These are phyloP conservation scores for Pseudozyma hubeiensis DNA, from an alignment of 1,284 basidiomycete species.

Conservation along the genomic window DNA sequence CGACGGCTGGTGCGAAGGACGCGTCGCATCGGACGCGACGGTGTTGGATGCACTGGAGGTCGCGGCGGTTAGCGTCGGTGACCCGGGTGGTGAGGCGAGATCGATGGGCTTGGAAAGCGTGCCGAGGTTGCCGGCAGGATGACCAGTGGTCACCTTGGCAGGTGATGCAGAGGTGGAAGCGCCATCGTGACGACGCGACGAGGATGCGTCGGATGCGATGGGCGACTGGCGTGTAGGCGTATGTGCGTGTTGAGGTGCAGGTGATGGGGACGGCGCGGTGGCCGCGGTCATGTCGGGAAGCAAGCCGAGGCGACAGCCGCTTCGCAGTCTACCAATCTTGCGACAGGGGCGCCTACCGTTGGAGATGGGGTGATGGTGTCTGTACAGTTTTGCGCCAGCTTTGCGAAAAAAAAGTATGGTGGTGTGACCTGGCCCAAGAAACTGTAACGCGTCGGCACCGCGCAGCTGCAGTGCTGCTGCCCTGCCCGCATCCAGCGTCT, in stretches of 20 bases:
- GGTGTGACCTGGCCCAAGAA: constrained; percentile 47
- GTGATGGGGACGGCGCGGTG: constrained; percentile 49
- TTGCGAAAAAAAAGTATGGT: constrained; percentile 20
- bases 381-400: constrained; percentile 26
- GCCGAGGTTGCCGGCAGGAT: constrained; percentile 19
- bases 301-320: constrained; percentile 4
- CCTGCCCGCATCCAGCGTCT: background rate
- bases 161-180: constrained; percentile 35
- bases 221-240: constrained; percentile 32
- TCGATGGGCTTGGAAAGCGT: constrained; percentile 43
- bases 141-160: constrained; percentile 17
- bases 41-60: background rate
- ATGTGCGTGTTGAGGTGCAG: constrained; percentile 33
- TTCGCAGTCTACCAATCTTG: background rate
- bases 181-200: constrained; percentile 46
- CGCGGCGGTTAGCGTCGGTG: constrained; percentile 18
- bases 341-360: constrained; percentile 1
- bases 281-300: constrained; percentile 41
- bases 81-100: constrained; percentile 43
- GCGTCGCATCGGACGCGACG: constrained; percentile 35
- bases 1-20: constrained; percentile 19
- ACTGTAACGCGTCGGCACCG: constrained; percentile 52
- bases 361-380: constrained; percentile 25
- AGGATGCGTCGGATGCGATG: constrained; percentile 19
- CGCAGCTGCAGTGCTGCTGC: constrained; percentile 4